Percentiles rank a stretch among this genome's conserved stretches.
phyloP scores from a whole-genome alignment of 108 stramenopile genomes.

The Pseudonitzschia multiseries region DNA sequence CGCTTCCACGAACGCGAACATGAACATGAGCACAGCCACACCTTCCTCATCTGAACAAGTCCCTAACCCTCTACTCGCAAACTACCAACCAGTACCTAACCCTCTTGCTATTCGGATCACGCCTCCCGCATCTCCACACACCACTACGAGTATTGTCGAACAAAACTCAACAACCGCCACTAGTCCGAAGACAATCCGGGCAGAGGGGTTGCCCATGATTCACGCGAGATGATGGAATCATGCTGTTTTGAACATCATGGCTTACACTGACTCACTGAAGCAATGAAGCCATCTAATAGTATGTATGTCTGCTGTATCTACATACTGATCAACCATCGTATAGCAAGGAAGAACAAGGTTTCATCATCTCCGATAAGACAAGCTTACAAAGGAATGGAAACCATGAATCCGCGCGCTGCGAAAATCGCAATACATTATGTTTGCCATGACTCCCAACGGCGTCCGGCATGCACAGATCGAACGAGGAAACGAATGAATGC shows the following conservation, averaged over 20 bases:
- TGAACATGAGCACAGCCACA: background rate
- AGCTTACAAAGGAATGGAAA: background rate
- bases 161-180: background rate
- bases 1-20: background rate
- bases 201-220: background rate
- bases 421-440: background rate
- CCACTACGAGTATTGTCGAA: background rate
- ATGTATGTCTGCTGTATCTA: too few species aligned
- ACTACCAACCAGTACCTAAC: conserved; percentile 36
- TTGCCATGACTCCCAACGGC: too few species aligned
- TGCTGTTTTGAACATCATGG: background rate
- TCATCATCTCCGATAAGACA: background rate
- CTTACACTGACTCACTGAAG: too few species aligned
- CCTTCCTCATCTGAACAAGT: conserved; percentile 4
- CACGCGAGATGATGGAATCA: background rate
- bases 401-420: background rate
- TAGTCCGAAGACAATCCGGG: conserved; percentile 1
- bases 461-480: too few species aligned
- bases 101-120: conserved; percentile 38
- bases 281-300: too few species aligned
- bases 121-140: conserved; percentile 34
- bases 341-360: background rate
- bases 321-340: background rate
- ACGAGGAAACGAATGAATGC: too few species aligned
- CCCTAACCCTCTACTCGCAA: conserved; percentile 24